phyloP scores from a whole-genome alignment of 2,329 filamentous ascomycete species.

The Calonectria multiphialidica region DNA sequence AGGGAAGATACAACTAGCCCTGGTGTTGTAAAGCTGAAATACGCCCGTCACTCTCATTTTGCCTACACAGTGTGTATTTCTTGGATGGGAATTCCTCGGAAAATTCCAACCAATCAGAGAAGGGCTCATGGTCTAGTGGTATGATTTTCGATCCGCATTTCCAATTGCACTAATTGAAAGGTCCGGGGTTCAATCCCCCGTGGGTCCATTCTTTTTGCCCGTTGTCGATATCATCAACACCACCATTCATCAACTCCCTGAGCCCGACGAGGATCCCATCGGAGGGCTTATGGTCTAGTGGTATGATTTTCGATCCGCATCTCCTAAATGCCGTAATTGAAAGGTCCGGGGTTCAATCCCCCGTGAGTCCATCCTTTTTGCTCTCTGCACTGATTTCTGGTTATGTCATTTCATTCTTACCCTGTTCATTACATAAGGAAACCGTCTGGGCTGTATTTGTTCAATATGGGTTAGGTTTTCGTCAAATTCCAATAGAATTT shows the following conservation, averaged over 20 bases:
- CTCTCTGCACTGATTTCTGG: neutral
- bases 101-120: slow-evolving; percentile 3
- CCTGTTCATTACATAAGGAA: too few relatives aligned
- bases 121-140: slow-evolving; percentile 9
- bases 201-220: neutral
- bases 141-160: slow-evolving; percentile 9
- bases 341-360: slow-evolving; percentile 10
- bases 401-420: neutral
- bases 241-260: neutral
- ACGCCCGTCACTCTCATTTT: too few relatives aligned
- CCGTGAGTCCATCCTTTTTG: slow-evolving; percentile 1
- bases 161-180: slow-evolving; percentile 1
- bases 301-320: slow-evolving; percentile 11
- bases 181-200: slow-evolving; percentile 9
- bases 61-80: too few relatives aligned
- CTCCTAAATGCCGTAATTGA: neutral
- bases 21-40: too few relatives aligned
- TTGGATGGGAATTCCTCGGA: too few relatives aligned
- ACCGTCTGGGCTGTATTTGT: too few relatives aligned
- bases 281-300: slow-evolving; percentile 7
- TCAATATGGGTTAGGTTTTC: too few relatives aligned
- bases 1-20: too few relatives aligned
- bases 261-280: neutral
- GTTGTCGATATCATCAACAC: neutral
- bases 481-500: too few relatives aligned